phyloP scores from a whole-genome alignment of 192 early-diverging fungal genomes.

The Pilobolus umbonatus region DNA sequence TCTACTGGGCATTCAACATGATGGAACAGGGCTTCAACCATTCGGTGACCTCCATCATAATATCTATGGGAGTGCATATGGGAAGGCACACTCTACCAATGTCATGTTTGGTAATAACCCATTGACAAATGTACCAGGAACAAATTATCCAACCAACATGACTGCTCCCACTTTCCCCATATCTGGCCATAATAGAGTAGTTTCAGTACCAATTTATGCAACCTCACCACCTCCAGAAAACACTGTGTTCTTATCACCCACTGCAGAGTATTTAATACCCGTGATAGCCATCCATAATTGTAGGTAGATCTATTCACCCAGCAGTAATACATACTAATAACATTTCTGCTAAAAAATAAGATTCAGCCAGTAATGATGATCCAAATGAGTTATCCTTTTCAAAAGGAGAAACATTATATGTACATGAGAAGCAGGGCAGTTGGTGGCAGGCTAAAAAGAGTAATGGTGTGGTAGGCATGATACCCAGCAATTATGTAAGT shows the following conservation, averaged over 20 bases:
- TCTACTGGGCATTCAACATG: conserved; percentile 13
- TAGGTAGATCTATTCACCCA: background rate
- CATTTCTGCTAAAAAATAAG: conserved; percentile 20
- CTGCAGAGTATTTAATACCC: conserved; percentile 51
- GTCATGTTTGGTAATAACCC: background rate
- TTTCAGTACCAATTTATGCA: conserved; percentile 1
- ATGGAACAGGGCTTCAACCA: background rate
- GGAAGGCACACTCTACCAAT: background rate
- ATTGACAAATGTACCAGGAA: background rate
- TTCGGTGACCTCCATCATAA: conserved; percentile 2
- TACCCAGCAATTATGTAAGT: conserved; percentile 78
- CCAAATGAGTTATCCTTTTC: conserved; percentile 86
- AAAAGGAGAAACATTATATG: conserved; percentile 84
- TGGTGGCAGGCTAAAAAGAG: conserved; percentile 93
- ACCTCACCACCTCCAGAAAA: background rate
- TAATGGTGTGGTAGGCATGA: conserved; percentile 82
- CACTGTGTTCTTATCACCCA: background rate
- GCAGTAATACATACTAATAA: background rate
- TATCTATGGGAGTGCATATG: background rate
- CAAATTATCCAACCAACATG: conserved; percentile 1
- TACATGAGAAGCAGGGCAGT: conserved; percentile 89
- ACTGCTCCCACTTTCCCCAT: background rate
- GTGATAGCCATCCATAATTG: conserved; percentile 31
- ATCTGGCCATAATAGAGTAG: background rate
- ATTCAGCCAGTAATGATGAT: conserved; percentile 86